Base-by-base conservation (phyloP, 345 rosid genomes). In the Camelina sativa region DNA sequence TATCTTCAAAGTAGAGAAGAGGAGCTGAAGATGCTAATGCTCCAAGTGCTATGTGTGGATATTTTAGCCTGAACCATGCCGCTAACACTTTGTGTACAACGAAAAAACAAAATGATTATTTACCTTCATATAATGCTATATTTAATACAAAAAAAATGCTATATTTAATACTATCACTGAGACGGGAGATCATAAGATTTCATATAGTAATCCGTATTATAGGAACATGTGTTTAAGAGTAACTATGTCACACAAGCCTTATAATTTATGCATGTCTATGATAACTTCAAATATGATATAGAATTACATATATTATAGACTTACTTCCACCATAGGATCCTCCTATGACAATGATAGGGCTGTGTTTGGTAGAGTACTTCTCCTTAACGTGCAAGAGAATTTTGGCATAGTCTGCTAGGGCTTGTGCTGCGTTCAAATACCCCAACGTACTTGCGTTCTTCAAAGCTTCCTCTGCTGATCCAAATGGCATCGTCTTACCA, bases 241-340 rank as follows among this genome's bases (percentile, higher is more conserved):
- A 54, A 54, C 34, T 53, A 53, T 10, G 1, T 52, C 35, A 23
- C n/a, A 52, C 11, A 53, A 54, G 58, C 10, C 51, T 57, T 22
- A 70, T 56, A 46, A 11, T 4, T 70, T 56, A 48, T 58, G n/a
- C n/a, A n/a, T n/a, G 32, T 12, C 41, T 41, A 6, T n/a, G 52
- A 43, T 19, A 44, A 8, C 37, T 67, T 6, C 20, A 15, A 48
- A 23, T 41, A 67, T 53, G 66, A 52, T 48, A 30, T 20, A 48
- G 20, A 47, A 25, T 25, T 25, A 25, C 4, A 25, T 25, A 25
- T 25, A 25, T 25, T 25, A 25, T 25, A 62, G 63, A 43, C 81
- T 72, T 87, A 89, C 96, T 89, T 87, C 96, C 96, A 8, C 92
- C 89, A 3, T 88, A 90, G 8, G 92, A 90, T 78, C 89, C 96